phyloP scores from a whole-genome alignment of 108 stramenopile genomes.

The Schizochytrium sp. region DNA sequence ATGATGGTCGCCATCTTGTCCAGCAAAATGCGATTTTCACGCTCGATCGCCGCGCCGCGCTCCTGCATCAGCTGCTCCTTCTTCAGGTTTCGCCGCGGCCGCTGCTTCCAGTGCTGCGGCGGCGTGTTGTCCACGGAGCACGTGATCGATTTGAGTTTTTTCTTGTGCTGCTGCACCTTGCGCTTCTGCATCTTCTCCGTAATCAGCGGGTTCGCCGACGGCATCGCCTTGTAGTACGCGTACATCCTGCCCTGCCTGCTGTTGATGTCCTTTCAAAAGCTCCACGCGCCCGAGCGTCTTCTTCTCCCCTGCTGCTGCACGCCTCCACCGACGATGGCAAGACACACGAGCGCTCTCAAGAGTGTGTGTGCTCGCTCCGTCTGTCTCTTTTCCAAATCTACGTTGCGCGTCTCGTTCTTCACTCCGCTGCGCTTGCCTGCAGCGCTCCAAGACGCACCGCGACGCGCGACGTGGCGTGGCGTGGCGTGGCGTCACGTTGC shows the following conservation, averaged over 20 bases:
- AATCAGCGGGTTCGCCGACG: background rate
- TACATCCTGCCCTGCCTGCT: background rate
- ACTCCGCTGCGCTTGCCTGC: too few species aligned
- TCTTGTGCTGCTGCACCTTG: background rate
- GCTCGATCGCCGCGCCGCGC: conserved; percentile 1
- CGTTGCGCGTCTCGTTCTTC: too few species aligned
- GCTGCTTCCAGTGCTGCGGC: background rate
- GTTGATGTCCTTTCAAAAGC: background rate
- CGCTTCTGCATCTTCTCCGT: background rate
- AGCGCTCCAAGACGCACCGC: too few species aligned
- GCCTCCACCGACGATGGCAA: too few species aligned
- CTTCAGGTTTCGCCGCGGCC: background rate
- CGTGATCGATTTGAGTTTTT: background rate
- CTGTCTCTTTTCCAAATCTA: too few species aligned
- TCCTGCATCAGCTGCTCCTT: background rate
- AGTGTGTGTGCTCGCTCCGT: too few species aligned
- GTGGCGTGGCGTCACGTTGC: too few species aligned
- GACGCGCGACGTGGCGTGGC: too few species aligned
- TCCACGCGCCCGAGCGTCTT: background rate
- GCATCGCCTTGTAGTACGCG: conserved; percentile 19
- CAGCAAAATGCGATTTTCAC: conserved; percentile 2
- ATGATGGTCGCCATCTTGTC: conserved; percentile 17
- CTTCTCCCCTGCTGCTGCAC: too few species aligned
- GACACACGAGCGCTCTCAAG: too few species aligned
- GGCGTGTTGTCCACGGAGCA: conserved; percentile 7